Evolutionary conservation across 306 rosid species (phyloP), one percentile per base, ranked within the genome.

Genomic region (Rosa chinensis): DNA sequence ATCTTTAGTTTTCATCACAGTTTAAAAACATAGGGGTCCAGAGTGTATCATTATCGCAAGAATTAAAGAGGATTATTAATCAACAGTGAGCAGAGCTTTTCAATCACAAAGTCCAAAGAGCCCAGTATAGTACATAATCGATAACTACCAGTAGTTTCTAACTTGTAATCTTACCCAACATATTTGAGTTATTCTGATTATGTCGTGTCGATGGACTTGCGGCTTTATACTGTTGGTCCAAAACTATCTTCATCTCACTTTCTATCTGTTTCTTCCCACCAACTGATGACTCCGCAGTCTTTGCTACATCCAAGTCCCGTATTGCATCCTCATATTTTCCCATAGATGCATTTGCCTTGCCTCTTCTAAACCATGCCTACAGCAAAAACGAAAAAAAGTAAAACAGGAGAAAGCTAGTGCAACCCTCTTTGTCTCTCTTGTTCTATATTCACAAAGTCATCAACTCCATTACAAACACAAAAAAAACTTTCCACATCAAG

Each of bases 331-430:
- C 82, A 85, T 86, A 82, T 71, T 87, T 86, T 79, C 87, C 90
- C 83, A 86, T 40, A 52, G 90, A 81, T 62, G 88, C 91, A 85
- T 93, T 91, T 5, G 73, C 91, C 89, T 80, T 89, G 43, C 98
- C 93, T 86, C 98, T 86, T 79, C 98, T 85, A 66, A 87, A 93
- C 98, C 98, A 93, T 63, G 98, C 98, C 98, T 93, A 82, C 50
- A 44, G 35, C 42, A 75, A 64, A 78, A 73, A 43, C 52, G 35
- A 61, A 78, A 78, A 25, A 53, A 78, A 35, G 21, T 52, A 35
- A 49, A 50, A 32, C 11, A 44, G 49, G 58, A 77, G 67, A 87
- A 35, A 50, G 25, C 44, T 50, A 73, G 20, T 8, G 16, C 3
- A 49, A 28, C 50, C 20, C 11, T 17, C 48, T 25, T 25, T 10